These are phyloP conservation scores for Silene conica DNA, from an alignment of 148 eudicot species.

Conservation along the genomic window DNA sequence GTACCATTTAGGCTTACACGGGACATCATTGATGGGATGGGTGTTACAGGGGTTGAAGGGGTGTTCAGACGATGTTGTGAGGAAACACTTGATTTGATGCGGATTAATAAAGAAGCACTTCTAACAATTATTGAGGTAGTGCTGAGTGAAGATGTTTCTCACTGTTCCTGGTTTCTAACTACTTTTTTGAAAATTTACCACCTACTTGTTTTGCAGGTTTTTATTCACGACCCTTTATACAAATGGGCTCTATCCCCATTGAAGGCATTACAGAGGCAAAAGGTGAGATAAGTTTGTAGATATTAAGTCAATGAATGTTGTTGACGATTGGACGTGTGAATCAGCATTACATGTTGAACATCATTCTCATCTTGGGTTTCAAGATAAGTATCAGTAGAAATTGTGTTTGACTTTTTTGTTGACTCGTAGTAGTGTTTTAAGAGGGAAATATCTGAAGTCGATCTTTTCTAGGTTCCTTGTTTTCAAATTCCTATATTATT, in stretches of 20 bases:
- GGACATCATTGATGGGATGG: conserved; percentile 96
- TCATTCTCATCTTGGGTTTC: not conserved
- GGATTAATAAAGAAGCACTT: conserved; percentile 94
- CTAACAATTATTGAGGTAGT: conserved; percentile 89
- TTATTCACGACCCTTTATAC: conserved; percentile 94
- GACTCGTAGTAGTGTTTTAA: not conserved
- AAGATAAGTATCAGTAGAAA: not conserved
- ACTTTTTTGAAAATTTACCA: not conserved
- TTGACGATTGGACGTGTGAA: not conserved
- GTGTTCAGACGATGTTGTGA: conserved; percentile 95
- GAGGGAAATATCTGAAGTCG: not conserved
- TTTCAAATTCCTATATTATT: not conserved
- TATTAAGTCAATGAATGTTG: not conserved
- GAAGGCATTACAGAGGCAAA: conserved; percentile 92
- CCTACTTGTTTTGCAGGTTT: conserved; percentile 59
- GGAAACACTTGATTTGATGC: conserved; percentile 93
- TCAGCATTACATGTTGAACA: not conserved
- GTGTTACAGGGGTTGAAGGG: conserved; percentile 95
- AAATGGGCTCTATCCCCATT: conserved; percentile 98
- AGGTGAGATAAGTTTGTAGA: conserved; percentile 42
- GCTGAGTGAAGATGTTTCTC: not conserved
- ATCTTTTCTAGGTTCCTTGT: not conserved
- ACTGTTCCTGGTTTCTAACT: not conserved
- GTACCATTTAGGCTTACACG: conserved; percentile 93
- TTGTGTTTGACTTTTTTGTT: not conserved